These are phyloP conservation scores for Phytophthora fragariaefolia DNA, from an alignment of 352 stramenopile species.

Conservation along the genomic window DNA sequence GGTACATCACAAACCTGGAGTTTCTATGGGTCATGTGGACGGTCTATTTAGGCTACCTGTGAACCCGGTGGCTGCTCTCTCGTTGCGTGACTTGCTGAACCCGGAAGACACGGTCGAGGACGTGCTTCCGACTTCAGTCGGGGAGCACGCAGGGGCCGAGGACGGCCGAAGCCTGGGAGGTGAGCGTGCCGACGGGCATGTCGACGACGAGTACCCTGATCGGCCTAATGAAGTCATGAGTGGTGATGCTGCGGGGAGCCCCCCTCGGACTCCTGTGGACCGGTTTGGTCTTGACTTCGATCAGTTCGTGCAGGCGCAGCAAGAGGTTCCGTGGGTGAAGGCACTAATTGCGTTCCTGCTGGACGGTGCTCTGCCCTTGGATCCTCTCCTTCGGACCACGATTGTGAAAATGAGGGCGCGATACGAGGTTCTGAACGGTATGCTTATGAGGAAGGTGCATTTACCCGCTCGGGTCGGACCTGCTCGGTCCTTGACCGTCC, in stretches of 20 bases:
- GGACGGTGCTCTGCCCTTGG: slow-evolving; percentile 7
- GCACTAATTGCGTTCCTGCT: slow-evolving; percentile 7
- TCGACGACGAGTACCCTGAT: background rate
- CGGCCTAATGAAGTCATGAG: background rate
- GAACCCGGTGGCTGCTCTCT: background rate
- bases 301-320: background rate
- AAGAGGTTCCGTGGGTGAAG: background rate
- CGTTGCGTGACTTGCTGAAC: background rate
- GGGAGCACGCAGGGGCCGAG: background rate
- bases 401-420: background rate
- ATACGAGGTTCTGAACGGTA: background rate
- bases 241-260: background rate
- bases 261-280: background rate
- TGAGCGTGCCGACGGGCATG: background rate
- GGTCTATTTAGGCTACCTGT: slow-evolving; percentile 2
- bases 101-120: background rate
- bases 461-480: slow-evolving; percentile 1
- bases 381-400: background rate
- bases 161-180: background rate
- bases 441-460: slow-evolving; percentile 10
- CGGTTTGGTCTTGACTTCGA: background rate
- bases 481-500: slow-evolving; percentile 5
- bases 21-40: slow-evolving; percentile 7
- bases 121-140: background rate
- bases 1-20: slow-evolving; percentile 10